Evolutionary conservation across 768 basidiomycete genomes (phyloP).

Genomic region (Gymnopilus junonius): DNA sequence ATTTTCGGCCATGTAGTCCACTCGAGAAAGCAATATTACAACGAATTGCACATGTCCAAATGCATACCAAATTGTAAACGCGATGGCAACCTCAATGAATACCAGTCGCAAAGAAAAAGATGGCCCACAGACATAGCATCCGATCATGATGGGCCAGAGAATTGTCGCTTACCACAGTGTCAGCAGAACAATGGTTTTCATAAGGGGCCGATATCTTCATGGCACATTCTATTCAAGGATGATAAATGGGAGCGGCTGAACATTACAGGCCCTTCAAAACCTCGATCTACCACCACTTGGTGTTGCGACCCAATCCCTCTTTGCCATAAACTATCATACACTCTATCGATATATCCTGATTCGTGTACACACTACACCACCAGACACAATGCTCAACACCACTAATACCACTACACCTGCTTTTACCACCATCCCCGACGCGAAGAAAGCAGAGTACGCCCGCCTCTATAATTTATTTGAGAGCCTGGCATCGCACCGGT

Average conservation of each 20-base stretch:
- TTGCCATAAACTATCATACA: slow-evolving; percentile 2
- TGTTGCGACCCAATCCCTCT: background rate
- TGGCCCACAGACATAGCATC: background rate
- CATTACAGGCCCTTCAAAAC: background rate
- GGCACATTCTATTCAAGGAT: slow-evolving; percentile 5
- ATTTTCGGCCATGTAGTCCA: background rate
- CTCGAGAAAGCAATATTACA: background rate
- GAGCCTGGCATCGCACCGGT: slow-evolving; percentile 49
- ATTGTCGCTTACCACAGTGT: background rate
- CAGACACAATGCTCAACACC: slow-evolving; percentile 1
- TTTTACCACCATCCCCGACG: slow-evolving; percentile 27
- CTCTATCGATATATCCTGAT: background rate
- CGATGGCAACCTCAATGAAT: too few relatives aligned
- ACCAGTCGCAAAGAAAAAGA: background rate
- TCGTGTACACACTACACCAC: background rate
- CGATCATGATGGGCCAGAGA: background rate
- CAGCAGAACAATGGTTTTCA: slow-evolving; percentile 5
- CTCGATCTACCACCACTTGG: background rate
- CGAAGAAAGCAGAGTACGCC: slow-evolving; percentile 55
- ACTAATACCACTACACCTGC: background rate
- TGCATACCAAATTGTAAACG: too few relatives aligned
- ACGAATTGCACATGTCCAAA: too few relatives aligned
- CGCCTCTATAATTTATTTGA: slow-evolving; percentile 59
- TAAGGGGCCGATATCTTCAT: slow-evolving; percentile 2
- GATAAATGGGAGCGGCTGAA: background rate